phyloP scores from a whole-genome alignment of 169 alveolate genomes.

The Plasmodium gallinaceum region DNA sequence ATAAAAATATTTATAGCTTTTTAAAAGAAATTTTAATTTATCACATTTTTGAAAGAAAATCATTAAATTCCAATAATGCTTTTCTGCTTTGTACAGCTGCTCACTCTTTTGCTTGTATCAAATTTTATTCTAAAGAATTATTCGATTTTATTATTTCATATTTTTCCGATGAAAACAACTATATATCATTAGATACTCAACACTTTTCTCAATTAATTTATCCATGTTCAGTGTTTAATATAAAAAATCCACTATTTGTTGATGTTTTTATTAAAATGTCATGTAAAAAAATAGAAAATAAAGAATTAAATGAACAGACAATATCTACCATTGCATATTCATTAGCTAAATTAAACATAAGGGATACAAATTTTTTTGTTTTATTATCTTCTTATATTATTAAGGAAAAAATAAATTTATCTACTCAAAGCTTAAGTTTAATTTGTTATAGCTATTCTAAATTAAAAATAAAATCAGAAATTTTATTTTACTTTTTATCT shows the following conservation, averaged over 20 bases:
- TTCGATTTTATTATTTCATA: conserved; percentile 25
- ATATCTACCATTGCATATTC: conserved; percentile 67
- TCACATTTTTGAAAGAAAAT: conserved; percentile 38
- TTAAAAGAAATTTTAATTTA: conserved; percentile 27
- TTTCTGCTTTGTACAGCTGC: conserved; percentile 56
- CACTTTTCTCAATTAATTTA: conserved; percentile 71
- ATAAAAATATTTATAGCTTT: conserved; percentile 15
- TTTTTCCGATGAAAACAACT: conserved; percentile 44
- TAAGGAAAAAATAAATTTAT: conserved; percentile 51
- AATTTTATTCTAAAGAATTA: conserved; percentile 36
- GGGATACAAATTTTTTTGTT: conserved; percentile 48
- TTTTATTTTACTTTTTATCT: conserved; percentile 55
- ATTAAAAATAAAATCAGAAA: conserved; percentile 66
- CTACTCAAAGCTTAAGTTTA: conserved; percentile 76
- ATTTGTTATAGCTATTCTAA: conserved; percentile 64
- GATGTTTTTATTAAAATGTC: conserved; percentile 24
- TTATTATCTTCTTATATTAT: conserved; percentile 63
- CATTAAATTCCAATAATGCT: conserved; percentile 32
- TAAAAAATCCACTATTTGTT: conserved; percentile 21
- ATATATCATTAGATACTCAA: conserved; percentile 58
- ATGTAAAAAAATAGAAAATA: conserved; percentile 23
- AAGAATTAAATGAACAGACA: conserved; percentile 50
- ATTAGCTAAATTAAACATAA: conserved; percentile 46
- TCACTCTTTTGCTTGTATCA: conserved; percentile 42
- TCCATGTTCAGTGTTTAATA: conserved; percentile 29